phyloP scores from a whole-genome alignment of 78 protist species.

The Dictyostelium discoideum region DNA sequence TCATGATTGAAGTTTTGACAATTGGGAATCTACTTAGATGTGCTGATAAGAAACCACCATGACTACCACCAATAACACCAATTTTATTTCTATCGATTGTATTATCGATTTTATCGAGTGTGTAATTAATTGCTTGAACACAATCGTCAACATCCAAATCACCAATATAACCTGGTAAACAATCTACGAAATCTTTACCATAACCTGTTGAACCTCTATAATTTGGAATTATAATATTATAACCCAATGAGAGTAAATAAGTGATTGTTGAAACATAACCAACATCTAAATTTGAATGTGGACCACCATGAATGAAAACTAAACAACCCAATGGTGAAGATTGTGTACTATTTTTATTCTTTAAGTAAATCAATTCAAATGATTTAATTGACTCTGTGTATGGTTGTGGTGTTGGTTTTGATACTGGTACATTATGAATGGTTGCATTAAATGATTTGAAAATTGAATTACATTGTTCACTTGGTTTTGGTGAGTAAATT shows the following conservation, averaged over 20 bases:
- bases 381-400: neutral
- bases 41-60: conserved; percentile 68
- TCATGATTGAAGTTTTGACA: conserved; percentile 45
- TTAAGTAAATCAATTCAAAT: conserved; percentile 39
- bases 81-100: neutral
- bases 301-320: conserved; percentile 73
- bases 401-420: conserved; percentile 13
- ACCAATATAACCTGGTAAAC: conserved; percentile 52
- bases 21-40: conserved; percentile 19
- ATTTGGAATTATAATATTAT: conserved; percentile 28
- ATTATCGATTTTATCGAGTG: neutral
- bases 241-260: conserved; percentile 40
- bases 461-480: neutral
- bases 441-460: neutral
- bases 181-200: conserved; percentile 59
- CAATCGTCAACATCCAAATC: conserved; percentile 46
- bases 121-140: conserved; percentile 19
- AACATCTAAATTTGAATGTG: conserved; percentile 31
- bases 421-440: conserved; percentile 12
- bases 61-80: conserved; percentile 77
- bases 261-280: neutral
- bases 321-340: neutral
- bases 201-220: conserved; percentile 73
- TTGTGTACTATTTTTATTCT: neutral
- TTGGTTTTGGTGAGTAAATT: conserved; percentile 15